These are phyloP conservation scores for Apophysomyces sp. DNA, from an alignment of 371 early-diverging fungal genomes.

Conservation along the genomic window DNA sequence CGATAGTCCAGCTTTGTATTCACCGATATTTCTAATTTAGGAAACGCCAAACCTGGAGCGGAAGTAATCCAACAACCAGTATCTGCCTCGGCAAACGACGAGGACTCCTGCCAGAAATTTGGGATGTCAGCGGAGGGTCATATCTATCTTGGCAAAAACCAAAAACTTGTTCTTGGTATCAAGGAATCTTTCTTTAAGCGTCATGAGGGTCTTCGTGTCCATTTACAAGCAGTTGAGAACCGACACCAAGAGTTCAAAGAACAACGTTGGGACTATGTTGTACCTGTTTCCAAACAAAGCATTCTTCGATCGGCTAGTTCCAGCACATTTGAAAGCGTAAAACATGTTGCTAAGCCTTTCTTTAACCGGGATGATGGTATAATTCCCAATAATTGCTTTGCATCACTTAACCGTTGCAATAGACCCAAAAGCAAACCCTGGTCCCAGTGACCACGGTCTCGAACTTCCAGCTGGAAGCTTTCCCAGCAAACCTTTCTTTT, in stretches of 20 bases:
- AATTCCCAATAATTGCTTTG: neutral
- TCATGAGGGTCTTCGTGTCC: conserved; percentile 48
- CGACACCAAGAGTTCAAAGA: conserved; percentile 37
- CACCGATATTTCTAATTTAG: conserved; percentile 14
- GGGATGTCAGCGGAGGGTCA: conserved; percentile 40
- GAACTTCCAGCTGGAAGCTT: conserved; percentile 34
- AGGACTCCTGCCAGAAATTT: conserved; percentile 32
- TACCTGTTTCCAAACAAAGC: conserved; percentile 29
- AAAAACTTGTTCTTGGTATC: conserved; percentile 51
- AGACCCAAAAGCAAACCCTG: neutral
- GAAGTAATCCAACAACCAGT: conserved; percentile 48
- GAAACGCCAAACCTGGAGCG: conserved; percentile 44
- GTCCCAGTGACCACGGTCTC: neutral
- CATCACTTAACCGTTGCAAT: neutral
- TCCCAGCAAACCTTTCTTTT: conserved; percentile 40
- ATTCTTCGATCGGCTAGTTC: conserved; percentile 6
- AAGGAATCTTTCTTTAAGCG: conserved; percentile 50
- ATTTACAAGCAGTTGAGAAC: conserved; percentile 42
- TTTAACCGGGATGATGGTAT: neutral
- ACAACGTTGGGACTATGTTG: conserved; percentile 49
- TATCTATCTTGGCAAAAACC: conserved; percentile 40
- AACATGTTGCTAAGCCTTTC: conserved; percentile 10
- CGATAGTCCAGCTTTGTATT: neutral
- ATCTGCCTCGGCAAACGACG: conserved; percentile 20
- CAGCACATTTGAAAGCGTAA: conserved; percentile 16